Percentiles rank a stretch among this genome's conserved stretches.
phyloP scores from a whole-genome alignment of 148 eudicot species.

The Rhododendron williamsianum region DNA sequence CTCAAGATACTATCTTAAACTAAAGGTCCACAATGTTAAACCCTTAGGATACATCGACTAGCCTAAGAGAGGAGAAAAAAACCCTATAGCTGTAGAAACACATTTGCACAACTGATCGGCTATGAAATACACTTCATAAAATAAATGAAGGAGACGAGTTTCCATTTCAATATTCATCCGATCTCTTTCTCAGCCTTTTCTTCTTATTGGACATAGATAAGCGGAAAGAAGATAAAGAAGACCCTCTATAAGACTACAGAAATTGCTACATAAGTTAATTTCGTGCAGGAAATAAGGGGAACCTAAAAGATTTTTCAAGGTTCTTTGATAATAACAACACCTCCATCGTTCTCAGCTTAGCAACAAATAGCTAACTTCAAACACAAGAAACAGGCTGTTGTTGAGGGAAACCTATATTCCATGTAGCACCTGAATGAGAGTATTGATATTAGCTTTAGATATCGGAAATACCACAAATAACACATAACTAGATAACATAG shows the following conservation, averaged over 20 bases:
- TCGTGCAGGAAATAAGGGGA: not conserved
- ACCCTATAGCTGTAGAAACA: not conserved
- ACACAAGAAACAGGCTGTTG: not conserved
- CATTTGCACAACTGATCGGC: not conserved
- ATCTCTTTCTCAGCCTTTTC: not conserved
- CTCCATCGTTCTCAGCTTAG: not conserved
- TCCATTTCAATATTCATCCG: not conserved
- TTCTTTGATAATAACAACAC: not conserved
- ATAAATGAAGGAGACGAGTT: not conserved
- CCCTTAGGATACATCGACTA: not conserved
- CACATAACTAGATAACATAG: not conserved
- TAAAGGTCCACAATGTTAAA: not conserved
- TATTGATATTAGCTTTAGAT: not conserved
- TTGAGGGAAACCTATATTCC: not conserved
- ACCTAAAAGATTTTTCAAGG: not conserved
- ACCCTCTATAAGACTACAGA: not conserved
- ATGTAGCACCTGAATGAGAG: not conserved
- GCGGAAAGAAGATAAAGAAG: not conserved
- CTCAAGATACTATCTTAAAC: not conserved
- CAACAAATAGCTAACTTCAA: not conserved
- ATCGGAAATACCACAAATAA: not conserved
- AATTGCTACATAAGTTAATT: not conserved
- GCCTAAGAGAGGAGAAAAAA: not conserved
- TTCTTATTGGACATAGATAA: not conserved
- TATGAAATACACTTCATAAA: not conserved